A percentile compares a stretch with the other conserved stretches of the same genome.
These are phyloP conservation scores for Paratinospora sagittata DNA, from an alignment of 164 flowering plant genomes.

Conservation along the genomic window DNA sequence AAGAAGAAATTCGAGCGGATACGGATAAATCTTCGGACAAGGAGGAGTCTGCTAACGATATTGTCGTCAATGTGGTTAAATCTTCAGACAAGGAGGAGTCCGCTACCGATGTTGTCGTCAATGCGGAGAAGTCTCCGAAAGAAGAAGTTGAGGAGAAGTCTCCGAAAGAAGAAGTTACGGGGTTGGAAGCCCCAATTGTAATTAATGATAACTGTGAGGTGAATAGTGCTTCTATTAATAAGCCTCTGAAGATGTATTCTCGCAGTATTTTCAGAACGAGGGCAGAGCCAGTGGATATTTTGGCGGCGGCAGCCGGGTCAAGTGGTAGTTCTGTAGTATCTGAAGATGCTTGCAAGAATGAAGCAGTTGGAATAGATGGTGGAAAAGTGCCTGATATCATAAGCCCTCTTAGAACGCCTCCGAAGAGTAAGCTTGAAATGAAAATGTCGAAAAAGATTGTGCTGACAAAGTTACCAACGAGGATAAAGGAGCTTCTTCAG, in stretches of 20 bases:
- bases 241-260: slow-evolving; percentile 3
- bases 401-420: slow-evolving; percentile 10
- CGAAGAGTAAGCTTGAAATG: slow-evolving; percentile 22
- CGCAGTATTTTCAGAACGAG: slow-evolving; percentile 11
- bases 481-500: slow-evolving; percentile 48
- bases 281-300: slow-evolving; percentile 7
- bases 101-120: background rate
- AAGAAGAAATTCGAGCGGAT: background rate
- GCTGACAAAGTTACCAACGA: slow-evolving; percentile 33
- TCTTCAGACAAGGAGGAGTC: background rate
- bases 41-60: no score
- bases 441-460: slow-evolving; percentile 34
- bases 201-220: slow-evolving; percentile 5
- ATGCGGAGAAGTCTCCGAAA: background rate
- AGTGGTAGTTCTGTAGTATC: slow-evolving; percentile 9
- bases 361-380: slow-evolving; percentile 1
- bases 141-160: no score
- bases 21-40: background rate
- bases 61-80: background rate
- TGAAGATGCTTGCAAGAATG: slow-evolving; percentile 3
- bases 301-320: background rate
- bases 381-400: background rate
- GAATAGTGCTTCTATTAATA: background rate
- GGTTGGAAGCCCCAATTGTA: background rate
- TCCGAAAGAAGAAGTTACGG: slow-evolving; percentile 1